phyloP scores from a whole-genome alignment of 768 basidiomycete genomes.

The Xerocomus spinulosus region DNA sequence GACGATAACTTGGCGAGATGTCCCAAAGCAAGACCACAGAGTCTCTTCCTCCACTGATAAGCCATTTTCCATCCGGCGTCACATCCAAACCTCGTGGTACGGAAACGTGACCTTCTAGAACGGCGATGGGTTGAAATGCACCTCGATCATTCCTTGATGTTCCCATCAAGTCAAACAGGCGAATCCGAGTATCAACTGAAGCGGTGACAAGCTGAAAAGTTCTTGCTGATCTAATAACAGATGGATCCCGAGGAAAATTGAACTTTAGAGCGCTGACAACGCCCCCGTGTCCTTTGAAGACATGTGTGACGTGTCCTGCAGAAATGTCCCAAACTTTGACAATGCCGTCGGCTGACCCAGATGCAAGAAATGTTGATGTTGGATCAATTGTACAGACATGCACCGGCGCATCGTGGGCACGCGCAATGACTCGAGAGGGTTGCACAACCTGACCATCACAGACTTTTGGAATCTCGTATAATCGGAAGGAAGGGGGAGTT shows the following conservation, averaged over 20 bases:
- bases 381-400: constrained; percentile 84
- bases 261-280: constrained; percentile 89
- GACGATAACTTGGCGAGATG: constrained; percentile 32
- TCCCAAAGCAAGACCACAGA: constrained; percentile 94
- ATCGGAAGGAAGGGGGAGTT: constrained; percentile 71
- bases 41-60: constrained; percentile 89
- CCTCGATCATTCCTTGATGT: constrained; percentile 52
- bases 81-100: constrained; percentile 90
- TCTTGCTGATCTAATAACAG: constrained; percentile 40
- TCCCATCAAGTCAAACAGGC: constrained; percentile 85
- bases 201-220: constrained; percentile 84
- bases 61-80: constrained; percentile 80
- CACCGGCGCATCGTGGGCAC: constrained; percentile 91
- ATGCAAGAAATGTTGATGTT: constrained; percentile 86
- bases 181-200: constrained; percentile 85
- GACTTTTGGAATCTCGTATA: constrained; percentile 71
- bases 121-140: constrained; percentile 60
- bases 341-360: constrained; percentile 92
- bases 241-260: constrained; percentile 66
- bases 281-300: constrained; percentile 97
- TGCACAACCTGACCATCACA: constrained; percentile 48
- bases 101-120: constrained; percentile 94
- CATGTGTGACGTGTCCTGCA: constrained; percentile 86
- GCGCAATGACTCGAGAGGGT: constrained; percentile 71
- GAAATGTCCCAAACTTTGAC: constrained; percentile 96